These are phyloP conservation scores for Lipomyces starkeyi DNA, from an alignment of 805 yeast genomes.

Conservation along the genomic window DNA sequence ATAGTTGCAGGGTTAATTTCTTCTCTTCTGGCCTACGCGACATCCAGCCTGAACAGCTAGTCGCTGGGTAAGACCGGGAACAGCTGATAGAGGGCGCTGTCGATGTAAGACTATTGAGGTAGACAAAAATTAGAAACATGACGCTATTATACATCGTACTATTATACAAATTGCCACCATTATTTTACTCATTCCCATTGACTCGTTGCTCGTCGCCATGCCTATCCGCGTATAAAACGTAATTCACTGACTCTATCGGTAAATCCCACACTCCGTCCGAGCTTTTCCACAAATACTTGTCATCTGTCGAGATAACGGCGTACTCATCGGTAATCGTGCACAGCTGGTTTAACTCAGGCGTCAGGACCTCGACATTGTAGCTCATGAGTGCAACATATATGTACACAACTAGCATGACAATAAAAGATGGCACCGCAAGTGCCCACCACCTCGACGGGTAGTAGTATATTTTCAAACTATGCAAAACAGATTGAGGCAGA, in stretches of 20 bases:
- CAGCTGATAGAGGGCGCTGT: not conserved
- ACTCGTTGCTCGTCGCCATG: conserved; percentile 9
- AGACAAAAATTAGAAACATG: not conserved
- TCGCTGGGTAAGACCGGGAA: too few species aligned
- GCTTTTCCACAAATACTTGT: conserved; percentile 56
- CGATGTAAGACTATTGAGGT: not conserved
- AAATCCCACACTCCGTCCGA: conserved; percentile 89
- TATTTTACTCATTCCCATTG: conserved; percentile 10
- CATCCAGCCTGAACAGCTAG: too few species aligned
- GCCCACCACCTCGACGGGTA: conserved; percentile 96
- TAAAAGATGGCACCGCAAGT: conserved; percentile 71
- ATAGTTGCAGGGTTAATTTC: too few species aligned
- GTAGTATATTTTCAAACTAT: conserved; percentile 62
- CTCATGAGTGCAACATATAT: conserved; percentile 71
- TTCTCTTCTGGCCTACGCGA: too few species aligned
- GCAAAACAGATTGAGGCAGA: conserved; percentile 64
- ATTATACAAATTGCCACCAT: not conserved
- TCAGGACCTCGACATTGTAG: conserved; percentile 77
- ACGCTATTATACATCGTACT: not conserved
- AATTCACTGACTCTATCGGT: conserved; percentile 72
- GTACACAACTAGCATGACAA: conserved; percentile 73
- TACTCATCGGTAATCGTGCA: conserved; percentile 74
- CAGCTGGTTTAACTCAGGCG: conserved; percentile 62
- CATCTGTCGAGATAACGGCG: conserved; percentile 51
- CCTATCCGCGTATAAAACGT: conserved; percentile 56